Evolutionary conservation across 768 basidiomycete species (phyloP), one percentile per base, ranked within the genome.

Genomic region (Suillus ampliporus): DNA sequence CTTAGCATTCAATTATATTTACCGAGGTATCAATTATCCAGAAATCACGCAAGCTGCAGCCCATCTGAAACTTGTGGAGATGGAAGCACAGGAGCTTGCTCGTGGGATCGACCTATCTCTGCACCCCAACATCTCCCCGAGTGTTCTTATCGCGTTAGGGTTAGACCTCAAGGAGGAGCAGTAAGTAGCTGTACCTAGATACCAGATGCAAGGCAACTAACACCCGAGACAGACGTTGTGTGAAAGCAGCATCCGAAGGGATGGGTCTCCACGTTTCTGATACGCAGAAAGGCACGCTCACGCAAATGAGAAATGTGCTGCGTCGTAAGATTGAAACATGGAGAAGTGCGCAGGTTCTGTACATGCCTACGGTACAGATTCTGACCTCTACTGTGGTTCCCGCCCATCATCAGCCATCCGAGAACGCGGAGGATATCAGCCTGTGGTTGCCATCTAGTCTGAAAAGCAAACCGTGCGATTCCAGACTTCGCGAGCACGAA

Each of bases 161-260:
- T 28, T 70, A 3, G 57, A 70, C 57, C 57, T 68, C 4, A 64
- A 70, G 52, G 66, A 61, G 37, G 43, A 63, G 11, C 66, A 70
- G 68, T 61, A 52, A 61, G 60, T 61, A 19, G 5, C 23, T 44
- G 0, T 46, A 46, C 21, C 44, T 46, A 46, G 6, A 46, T 14
- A 46, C 44, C 21, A 23, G 21, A 5, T 0, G 21, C n/a, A 23
- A 46, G 44, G 2, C 56, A 57, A 41, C 37, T 41, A 46, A 46
- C 44, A 6, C 21, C 44, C 14, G 5, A 6, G 21, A 46, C 44
- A 46, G 44, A 46, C 21, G 37, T 35, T 4, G 56, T 23, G 19
- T 54, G 37, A 31, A 13, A 38, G 21, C 37, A 15, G 21, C 8
- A 17, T 38, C 21, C 4, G 17, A 57, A 57, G 56, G 17, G 3